These are phyloP conservation scores for Obba rivulosa DNA, from an alignment of 768 basidiomycete species.

Conservation along the genomic window DNA sequence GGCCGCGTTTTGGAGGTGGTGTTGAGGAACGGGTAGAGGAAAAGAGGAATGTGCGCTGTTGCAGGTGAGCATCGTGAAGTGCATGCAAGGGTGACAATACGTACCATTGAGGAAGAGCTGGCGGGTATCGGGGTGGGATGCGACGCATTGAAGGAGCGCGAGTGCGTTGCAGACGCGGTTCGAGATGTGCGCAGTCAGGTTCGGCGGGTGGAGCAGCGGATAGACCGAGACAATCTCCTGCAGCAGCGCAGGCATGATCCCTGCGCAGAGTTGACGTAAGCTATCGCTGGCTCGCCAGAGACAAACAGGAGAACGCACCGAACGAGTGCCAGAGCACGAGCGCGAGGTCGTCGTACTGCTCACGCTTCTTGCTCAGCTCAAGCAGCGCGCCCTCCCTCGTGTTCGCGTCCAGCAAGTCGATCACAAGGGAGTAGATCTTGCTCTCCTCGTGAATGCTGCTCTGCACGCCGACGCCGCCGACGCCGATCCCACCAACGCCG, in stretches of 20 bases:
- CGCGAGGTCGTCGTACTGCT: constrained; percentile 98
- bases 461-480: constrained; percentile 7
- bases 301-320: constrained; percentile 42
- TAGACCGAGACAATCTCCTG: constrained; percentile 99
- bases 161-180: constrained; percentile 99
- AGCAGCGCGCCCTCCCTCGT: constrained; percentile 88
- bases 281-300: neutral
- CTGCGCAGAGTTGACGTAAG: constrained; percentile 32
- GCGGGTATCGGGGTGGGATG: constrained; percentile 93
- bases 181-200: constrained; percentile 94
- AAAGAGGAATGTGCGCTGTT: constrained; percentile 90
- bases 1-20: constrained; percentile 99
- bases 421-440: constrained; percentile 89
- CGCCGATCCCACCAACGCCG: too few relatives aligned
- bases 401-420: constrained; percentile 76
- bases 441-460: constrained; percentile 44
- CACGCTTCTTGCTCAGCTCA: constrained; percentile 97
- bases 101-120: constrained; percentile 93
- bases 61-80: neutral
- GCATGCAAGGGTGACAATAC: constrained; percentile 16
- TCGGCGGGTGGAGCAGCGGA: constrained; percentile 90
- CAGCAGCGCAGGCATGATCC: constrained; percentile 94
- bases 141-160: constrained; percentile 95
- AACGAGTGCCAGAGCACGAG: constrained; percentile 98
- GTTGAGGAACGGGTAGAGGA: constrained; percentile 96